Base-by-base conservation (phyloP, 768 basidiomycete species). In the Trametes gibbosa region DNA sequence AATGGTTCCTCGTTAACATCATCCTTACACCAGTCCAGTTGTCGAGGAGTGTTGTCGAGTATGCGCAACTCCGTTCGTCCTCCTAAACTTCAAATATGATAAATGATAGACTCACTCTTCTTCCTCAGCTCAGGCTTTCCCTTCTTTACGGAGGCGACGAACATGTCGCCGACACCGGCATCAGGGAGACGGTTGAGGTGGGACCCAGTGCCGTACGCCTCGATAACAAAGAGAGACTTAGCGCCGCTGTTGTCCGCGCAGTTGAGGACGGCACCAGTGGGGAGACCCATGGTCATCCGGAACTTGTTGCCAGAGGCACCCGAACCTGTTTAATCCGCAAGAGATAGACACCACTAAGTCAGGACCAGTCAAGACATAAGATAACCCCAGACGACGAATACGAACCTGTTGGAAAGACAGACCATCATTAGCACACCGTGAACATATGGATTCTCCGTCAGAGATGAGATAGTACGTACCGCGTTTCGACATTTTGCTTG, bases 221-320 rank as follows among this genome's bases (percentile, higher is more conserved):
- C 93, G 72, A 99, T 98, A 72, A 98, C 73, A 78, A 79, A 97
- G 65, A 97, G 83, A 56, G 89, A 93, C 81, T 98, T 99, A 66
- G 96, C 97, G 65, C 97, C 97, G 71, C 91, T 93, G 87, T 99
- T 99, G 82, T 99, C 97, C 50, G 95, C 95, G 77, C 97, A 97
- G 76, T 96, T 96, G 72, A 97, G 80, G 64, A 97, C 94, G 66
- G 94, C 94, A 65, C 92, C 93, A 64, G 91, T 90, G 62, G 92
- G 94, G 53, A 95, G 88, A 91, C 90, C 92, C 64, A 92, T 85
- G 48, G 90, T 95, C 81, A 98, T 81, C 69, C 95, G 87, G 85
- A 89, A 98, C 79, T 98, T 99, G 79, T 91, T 95, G 73, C 96
- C 96, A 70, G 93, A 84, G 63, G 88, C 84, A 72, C 83, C 85